Base-by-base conservation (phyloP, 371 early-diverging fungal species). In the Apophysomyces trapeziformis region DNA sequence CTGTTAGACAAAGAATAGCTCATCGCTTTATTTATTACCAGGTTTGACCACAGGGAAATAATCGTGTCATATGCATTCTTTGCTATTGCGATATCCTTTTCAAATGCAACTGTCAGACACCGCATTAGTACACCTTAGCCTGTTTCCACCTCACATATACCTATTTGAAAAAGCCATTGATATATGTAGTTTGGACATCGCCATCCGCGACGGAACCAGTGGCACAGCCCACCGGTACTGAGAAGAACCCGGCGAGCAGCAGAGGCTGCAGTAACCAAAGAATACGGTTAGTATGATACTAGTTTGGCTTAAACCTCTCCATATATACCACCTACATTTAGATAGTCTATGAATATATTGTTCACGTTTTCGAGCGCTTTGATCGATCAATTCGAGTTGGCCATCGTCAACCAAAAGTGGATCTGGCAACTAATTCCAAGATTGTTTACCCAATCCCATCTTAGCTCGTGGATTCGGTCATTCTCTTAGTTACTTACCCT, bases 91-190 rank as follows among this genome's bases (percentile, higher is more conserved):
- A 63, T 64, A 45, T 78, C 66, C 9, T 38, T 12, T 43, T 78
- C 82, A 41, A 75, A 67, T 2, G 74, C 79, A 38, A 77, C 77
- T 73, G 65, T 1, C n/a, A 16, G 57, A 9, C 16, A 35, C 8
- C 26, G 26, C 6, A 38, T 45, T 16, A 57, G 26, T 14, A 7
- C 38, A 56, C 8, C 1, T 6, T 6, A 9, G 3, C 41, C 18
- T 47, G 21, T 8, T 11, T 26, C 14, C 7, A 44, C 35, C 2
- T 38, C 1, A 50, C 6, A 13, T 47, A 26, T 68, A 80, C 80
- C 80, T 11, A 78, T 70, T 63, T 75, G 69, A 54, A 74, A 77
- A 13, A 82, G 44, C 77, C 79, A 82, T 56, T 77, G 76, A 60
- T 82, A 82, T 1, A 82, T 16, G 43, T 68, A 64, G 45, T 66